Evolutionary conservation across 352 stramenopile genomes (phyloP).

Genomic region (Phytopythium mirpurense): DNA sequence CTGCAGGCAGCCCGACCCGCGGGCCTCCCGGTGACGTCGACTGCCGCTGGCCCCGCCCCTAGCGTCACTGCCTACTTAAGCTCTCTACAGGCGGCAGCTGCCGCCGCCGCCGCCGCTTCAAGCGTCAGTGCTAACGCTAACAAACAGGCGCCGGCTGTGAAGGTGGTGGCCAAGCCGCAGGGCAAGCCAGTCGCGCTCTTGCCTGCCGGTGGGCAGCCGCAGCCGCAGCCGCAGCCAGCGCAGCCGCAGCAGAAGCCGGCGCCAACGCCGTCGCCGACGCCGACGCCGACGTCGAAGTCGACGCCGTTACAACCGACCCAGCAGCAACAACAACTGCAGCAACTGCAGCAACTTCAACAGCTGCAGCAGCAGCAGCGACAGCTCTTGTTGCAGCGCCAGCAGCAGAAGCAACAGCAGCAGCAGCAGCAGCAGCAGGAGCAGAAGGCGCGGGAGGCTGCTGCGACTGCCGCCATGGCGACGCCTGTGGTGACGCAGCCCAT

Average conservation of each 20-base stretch:
- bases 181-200: conserved; percentile 20
- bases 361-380: conserved; percentile 1
- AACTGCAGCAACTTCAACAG: conserved; percentile 21
- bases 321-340: conserved; percentile 30
- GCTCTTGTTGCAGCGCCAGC: neutral
- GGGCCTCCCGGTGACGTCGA: neutral
- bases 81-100: conserved; percentile 4
- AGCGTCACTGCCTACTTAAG: conserved; percentile 3
- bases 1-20: conserved; percentile 20
- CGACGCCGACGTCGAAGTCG: neutral
- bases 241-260: conserved; percentile 20
- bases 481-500: neutral
- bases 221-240: conserved; percentile 11
- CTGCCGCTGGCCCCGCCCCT: neutral
- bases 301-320: neutral
- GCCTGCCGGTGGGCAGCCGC: conserved; percentile 1
- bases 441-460: neutral
- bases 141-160: conserved; percentile 12
- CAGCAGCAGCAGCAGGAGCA: conserved; percentile 4
- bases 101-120: neutral
- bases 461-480: neutral
- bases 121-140: neutral
- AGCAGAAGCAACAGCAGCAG: neutral
- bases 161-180: conserved; percentile 14
- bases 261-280: conserved; percentile 11